Conservation (phyloP, 768 basidiomycete genomes). For the Hortiboletus campestris region DNA sequence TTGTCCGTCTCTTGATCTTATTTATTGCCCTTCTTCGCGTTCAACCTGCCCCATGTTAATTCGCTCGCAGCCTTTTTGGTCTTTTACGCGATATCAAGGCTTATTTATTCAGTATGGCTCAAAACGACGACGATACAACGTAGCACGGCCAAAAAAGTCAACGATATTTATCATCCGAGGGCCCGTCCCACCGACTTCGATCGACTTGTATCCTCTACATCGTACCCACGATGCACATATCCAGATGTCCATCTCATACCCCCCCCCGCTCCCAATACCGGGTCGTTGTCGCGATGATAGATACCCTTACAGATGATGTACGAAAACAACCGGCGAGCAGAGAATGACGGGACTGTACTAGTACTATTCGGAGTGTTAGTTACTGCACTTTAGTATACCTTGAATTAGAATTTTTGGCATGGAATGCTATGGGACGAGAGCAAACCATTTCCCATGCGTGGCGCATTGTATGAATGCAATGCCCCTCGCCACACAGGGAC, state of each 20-base stretch:
- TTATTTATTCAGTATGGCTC: constrained; percentile 32
- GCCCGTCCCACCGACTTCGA: constrained; percentile 5
- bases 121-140: constrained; percentile 28
- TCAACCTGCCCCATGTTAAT: constrained; percentile 6
- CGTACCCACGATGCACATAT: constrained; percentile 26
- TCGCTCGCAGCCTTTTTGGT: constrained; percentile 12
- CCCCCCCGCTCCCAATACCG: constrained; percentile 15
- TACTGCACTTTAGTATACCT: constrained; percentile 34
- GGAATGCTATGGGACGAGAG: neutral
- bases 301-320: constrained; percentile 31
- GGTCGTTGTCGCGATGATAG: constrained; percentile 34
- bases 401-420: constrained; percentile 35
- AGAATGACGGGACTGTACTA: constrained; percentile 33
- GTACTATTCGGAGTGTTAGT: constrained; percentile 32
- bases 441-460: neutral
- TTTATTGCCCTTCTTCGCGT: constrained; percentile 31
- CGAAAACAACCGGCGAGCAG: constrained; percentile 27
- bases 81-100: constrained; percentile 21
- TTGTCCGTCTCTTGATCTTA: constrained; percentile 21
- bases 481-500: constrained; percentile 26
- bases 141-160: constrained; percentile 20
- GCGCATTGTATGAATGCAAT: constrained; percentile 8
- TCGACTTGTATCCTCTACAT: constrained; percentile 31
- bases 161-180: constrained; percentile 26
- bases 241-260: constrained; percentile 21